Conservation (phyloP, 352 stramenopile species). For the Lagenidium giganteum region DNA sequence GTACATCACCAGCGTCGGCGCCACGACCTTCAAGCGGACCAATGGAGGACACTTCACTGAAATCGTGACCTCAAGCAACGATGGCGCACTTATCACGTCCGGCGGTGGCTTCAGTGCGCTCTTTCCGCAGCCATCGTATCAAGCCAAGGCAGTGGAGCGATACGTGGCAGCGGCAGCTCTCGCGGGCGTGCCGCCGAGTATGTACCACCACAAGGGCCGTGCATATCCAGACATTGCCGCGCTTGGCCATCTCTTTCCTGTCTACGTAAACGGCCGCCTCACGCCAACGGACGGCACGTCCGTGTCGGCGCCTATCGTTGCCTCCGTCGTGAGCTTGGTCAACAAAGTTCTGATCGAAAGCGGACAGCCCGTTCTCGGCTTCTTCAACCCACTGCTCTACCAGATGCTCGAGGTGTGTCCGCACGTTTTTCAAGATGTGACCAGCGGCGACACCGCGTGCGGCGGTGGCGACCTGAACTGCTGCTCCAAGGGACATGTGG, state of each 20-base stretch:
- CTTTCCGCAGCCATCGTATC: slow-evolving; percentile 42
- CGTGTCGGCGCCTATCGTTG: slow-evolving; percentile 61
- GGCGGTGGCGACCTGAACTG: slow-evolving; percentile 38
- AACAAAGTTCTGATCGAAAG: slow-evolving; percentile 41
- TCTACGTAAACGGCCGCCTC: slow-evolving; percentile 49
- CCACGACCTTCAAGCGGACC: slow-evolving; percentile 30
- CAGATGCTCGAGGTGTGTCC: slow-evolving; percentile 47
- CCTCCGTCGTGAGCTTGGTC: slow-evolving; percentile 53
- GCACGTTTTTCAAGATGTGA: slow-evolving; percentile 69
- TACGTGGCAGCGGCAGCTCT: slow-evolving; percentile 33
- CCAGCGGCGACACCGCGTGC: slow-evolving; percentile 52
- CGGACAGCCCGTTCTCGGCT: slow-evolving; percentile 39
- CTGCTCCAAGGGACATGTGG: slow-evolving; percentile 38
- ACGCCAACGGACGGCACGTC: slow-evolving; percentile 64
- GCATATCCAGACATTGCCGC: slow-evolving; percentile 66
- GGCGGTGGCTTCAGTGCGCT: slow-evolving; percentile 67
- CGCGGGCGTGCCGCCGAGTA: no score
- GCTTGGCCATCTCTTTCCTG: slow-evolving; percentile 55
- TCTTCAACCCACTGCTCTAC: slow-evolving; percentile 74
- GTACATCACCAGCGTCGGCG: slow-evolving; percentile 66
- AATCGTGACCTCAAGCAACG: slow-evolving; percentile 36
- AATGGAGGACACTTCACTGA: slow-evolving; percentile 33
- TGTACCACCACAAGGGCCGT: slow-evolving; percentile 39
- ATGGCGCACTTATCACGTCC: slow-evolving; percentile 60
- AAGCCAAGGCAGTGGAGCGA: slow-evolving; percentile 25